Percentiles rank a stretch among this genome's conserved stretches.
Conservation (phyloP, 805 yeast genomes). For the Myxozyma neotropica region DNA sequence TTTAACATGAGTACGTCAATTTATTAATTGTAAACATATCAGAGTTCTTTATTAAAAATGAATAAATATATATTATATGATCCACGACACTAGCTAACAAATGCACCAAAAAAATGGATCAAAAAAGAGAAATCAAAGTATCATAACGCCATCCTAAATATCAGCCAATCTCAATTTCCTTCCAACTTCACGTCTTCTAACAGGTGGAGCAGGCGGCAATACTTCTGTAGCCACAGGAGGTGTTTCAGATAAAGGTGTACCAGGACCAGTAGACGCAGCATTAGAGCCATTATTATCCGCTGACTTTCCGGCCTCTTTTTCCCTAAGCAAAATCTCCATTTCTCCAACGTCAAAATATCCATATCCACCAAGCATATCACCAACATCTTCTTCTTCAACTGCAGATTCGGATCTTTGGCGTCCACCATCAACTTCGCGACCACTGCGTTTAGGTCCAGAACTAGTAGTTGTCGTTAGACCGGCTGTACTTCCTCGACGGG, state of each 20-base stretch:
- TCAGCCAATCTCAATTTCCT: constrained; percentile 66
- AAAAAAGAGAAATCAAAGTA: too few species aligned
- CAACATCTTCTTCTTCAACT: constrained; percentile 39
- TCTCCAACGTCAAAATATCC: constrained; percentile 81
- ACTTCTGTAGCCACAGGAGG: background rate
- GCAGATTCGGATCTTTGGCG: constrained; percentile 15
- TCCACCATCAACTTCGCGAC: constrained; percentile 24
- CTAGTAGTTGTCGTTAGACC: background rate
- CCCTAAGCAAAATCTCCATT: constrained; percentile 62
- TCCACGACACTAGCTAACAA: too few species aligned
- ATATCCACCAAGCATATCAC: constrained; percentile 72
- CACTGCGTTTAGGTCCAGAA: constrained; percentile 9
- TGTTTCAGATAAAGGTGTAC: background rate
- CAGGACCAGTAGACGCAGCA: background rate
- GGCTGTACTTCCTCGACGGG: background rate
- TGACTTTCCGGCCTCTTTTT: constrained; percentile 50
- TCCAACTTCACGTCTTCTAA: constrained; percentile 58
- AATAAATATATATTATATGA: too few species aligned
- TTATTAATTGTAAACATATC: too few species aligned
- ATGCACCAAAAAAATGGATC: too few species aligned
- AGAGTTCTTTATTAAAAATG: too few species aligned
- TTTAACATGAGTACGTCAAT: too few species aligned
- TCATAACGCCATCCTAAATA: too few species aligned
- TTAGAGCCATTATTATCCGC: constrained; percentile 40
- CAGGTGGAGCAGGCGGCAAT: background rate